Percentiles rank a stretch among this genome's conserved stretches.
phyloP scores from a whole-genome alignment of 306 rosid species.

The Mimosa bimucronata region DNA sequence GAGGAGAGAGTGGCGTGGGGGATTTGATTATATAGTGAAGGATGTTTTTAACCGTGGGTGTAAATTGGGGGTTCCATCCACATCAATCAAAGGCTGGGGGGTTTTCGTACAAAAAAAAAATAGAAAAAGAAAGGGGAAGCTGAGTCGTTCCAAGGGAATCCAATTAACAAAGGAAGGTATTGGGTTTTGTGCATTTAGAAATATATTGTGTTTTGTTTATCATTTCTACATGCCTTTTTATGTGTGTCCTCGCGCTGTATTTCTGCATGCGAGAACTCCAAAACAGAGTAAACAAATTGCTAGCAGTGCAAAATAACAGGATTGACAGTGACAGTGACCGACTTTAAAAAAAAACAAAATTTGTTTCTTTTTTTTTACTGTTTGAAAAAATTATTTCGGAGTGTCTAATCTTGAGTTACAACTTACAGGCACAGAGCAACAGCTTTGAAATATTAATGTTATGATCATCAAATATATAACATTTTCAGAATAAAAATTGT shows the following conservation, averaged over 20 bases:
- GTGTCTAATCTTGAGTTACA: no score
- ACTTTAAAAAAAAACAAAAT: no score
- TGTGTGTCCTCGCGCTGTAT: background rate
- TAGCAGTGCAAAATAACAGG: background rate
- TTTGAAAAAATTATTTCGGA: no score
- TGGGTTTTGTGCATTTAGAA: constrained; percentile 36
- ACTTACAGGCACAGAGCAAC: no score
- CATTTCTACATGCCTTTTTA: background rate
- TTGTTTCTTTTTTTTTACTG: no score
- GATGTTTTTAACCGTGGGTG: constrained; percentile 27
- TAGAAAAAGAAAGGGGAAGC: background rate
- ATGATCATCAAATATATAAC: no score
- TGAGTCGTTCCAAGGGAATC: constrained; percentile 31
- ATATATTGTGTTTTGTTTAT: background rate
- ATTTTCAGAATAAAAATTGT: no score
- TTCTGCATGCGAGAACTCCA: constrained; percentile 5
- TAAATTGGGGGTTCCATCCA: background rate
- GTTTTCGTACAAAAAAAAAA: background rate
- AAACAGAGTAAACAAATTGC: background rate
- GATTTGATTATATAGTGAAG: constrained; percentile 49
- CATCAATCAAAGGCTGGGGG: constrained; percentile 1
- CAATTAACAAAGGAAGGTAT: constrained; percentile 26
- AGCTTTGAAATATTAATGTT: no score
- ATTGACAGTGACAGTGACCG: background rate
- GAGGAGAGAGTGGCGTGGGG: constrained; percentile 11